Evolutionary conservation across 2,329 filamentous ascomycete genomes (phyloP).

Genomic region (Microascus cirrosus): DNA sequence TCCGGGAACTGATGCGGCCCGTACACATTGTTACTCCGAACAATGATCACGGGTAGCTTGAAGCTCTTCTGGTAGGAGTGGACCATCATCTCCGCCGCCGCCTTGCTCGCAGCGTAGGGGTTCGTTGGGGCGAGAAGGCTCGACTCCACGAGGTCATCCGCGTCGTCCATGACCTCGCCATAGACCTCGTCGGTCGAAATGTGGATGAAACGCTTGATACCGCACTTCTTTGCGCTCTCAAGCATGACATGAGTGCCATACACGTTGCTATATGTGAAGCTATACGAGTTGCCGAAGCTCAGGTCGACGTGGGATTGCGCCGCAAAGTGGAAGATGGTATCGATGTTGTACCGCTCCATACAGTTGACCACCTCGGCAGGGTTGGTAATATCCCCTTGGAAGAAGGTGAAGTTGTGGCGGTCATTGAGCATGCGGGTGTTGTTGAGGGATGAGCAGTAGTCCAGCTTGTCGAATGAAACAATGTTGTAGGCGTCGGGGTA

Average conservation of each 20-base stretch:
- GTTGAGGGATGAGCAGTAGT: slow-evolving; percentile 72
- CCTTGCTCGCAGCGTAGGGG: slow-evolving; percentile 71
- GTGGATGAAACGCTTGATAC: slow-evolving; percentile 65
- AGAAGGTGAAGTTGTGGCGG: slow-evolving; percentile 64
- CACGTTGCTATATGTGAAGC: slow-evolving; percentile 73
- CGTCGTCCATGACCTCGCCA: slow-evolving; percentile 63
- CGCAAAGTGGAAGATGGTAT: slow-evolving; percentile 75
- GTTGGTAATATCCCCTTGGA: slow-evolving; percentile 68
- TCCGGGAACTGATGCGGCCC: slow-evolving; percentile 77
- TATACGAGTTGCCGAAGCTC: slow-evolving; percentile 73
- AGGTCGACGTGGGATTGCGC: slow-evolving; percentile 79
- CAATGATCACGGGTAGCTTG: slow-evolving; percentile 68
- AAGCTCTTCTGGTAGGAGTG: slow-evolving; percentile 79
- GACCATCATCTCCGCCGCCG: slow-evolving; percentile 76
- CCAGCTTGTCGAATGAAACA: slow-evolving; percentile 74
- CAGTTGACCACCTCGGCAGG: slow-evolving; percentile 59
- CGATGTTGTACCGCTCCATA: slow-evolving; percentile 60
- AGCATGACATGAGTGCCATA: slow-evolving; percentile 75
- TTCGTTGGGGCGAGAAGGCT: slow-evolving; percentile 71
- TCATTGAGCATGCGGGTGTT: slow-evolving; percentile 61
- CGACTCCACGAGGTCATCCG: slow-evolving; percentile 60
- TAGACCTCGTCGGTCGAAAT: slow-evolving; percentile 82
- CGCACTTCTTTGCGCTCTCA: slow-evolving; percentile 63
- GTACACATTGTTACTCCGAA: slow-evolving; percentile 77
- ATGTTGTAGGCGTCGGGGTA: slow-evolving; percentile 68